A percentile compares a stretch with the other conserved stretches of the same genome.
Evolutionary conservation across 768 basidiomycete species (phyloP).

Genomic region (Pleurotus tuber-regium): DNA sequence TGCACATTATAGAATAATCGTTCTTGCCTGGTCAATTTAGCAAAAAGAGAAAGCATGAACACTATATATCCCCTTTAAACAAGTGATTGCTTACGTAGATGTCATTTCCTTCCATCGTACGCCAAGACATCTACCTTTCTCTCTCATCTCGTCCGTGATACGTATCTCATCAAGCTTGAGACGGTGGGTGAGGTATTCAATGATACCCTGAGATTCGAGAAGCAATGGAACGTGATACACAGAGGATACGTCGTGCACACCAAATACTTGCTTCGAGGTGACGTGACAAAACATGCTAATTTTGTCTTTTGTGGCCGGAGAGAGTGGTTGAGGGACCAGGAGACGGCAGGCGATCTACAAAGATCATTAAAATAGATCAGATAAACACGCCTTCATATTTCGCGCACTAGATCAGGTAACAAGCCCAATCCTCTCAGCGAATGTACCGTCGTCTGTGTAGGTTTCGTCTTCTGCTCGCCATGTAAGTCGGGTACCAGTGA

Average conservation of each 20-base stretch:
- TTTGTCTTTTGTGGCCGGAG: constrained; percentile 85
- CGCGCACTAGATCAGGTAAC: constrained; percentile 83
- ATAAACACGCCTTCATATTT: neutral
- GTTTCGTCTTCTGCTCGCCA: constrained; percentile 99
- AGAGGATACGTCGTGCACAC: constrained; percentile 93
- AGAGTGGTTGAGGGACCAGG: constrained; percentile 76
- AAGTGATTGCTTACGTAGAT: constrained; percentile 50
- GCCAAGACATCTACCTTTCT: constrained; percentile 64
- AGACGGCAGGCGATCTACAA: constrained; percentile 89
- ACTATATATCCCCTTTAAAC: no score
- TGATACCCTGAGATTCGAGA: constrained; percentile 88
- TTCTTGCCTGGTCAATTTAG: constrained; percentile 66
- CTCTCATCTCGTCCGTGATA: constrained; percentile 53
- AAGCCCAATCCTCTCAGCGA: constrained; percentile 90
- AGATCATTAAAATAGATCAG: neutral
- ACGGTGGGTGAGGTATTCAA: constrained; percentile 78
- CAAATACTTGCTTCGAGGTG: constrained; percentile 82
- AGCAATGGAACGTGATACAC: constrained; percentile 97
- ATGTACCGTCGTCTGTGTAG: constrained; percentile 95
- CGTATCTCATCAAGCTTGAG: constrained; percentile 65
- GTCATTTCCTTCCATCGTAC: constrained; percentile 84
- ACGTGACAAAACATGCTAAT: constrained; percentile 99
- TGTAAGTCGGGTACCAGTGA: constrained; percentile 98
- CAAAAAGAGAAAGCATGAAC: no score
- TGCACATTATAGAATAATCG: constrained; percentile 85